Conservation (phyloP, 805 yeast species). For the Pichia sporocuriosa region DNA sequence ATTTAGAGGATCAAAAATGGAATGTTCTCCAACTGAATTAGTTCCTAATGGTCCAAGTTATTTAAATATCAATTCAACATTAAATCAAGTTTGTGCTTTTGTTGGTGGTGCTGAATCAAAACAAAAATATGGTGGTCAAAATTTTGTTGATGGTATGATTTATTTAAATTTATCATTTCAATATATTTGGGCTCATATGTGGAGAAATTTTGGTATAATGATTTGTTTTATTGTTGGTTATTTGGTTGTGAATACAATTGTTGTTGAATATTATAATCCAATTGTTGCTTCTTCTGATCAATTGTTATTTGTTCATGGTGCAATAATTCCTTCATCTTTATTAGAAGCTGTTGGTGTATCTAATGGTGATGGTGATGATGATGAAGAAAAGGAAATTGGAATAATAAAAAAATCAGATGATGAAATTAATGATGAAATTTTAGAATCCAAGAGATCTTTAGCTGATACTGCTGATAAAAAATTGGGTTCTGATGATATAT, state of each 20-base stretch:
- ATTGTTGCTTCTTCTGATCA: constrained; percentile 29
- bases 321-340: constrained; percentile 20
- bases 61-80: constrained; percentile 30
- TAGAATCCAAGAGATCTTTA: neutral
- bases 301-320: constrained; percentile 26
- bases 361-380: neutral
- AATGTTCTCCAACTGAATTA: constrained; percentile 35
- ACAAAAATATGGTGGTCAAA: constrained; percentile 18
- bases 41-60: constrained; percentile 54
- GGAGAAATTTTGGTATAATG: constrained; percentile 71
- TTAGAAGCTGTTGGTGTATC: constrained; percentile 16
- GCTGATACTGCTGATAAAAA: constrained; percentile 10
- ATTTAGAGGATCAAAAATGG: constrained; percentile 46
- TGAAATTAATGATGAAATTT: neutral
- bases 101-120: constrained; percentile 38
- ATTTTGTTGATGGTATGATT: constrained; percentile 44
- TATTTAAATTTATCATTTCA: constrained; percentile 40
- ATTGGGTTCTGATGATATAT: constrained; percentile 40
- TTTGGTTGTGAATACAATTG: constrained; percentile 24
- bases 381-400: constrained; percentile 1
- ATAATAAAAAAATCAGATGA: neutral
- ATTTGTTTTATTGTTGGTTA: constrained; percentile 38
- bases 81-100: constrained; percentile 43
- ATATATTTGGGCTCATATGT: constrained; percentile 52
- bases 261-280: constrained; percentile 29